These are phyloP conservation scores for Pseudozyma sp. DNA, from an alignment of 1,284 basidiomycete species.

Conservation along the genomic window DNA sequence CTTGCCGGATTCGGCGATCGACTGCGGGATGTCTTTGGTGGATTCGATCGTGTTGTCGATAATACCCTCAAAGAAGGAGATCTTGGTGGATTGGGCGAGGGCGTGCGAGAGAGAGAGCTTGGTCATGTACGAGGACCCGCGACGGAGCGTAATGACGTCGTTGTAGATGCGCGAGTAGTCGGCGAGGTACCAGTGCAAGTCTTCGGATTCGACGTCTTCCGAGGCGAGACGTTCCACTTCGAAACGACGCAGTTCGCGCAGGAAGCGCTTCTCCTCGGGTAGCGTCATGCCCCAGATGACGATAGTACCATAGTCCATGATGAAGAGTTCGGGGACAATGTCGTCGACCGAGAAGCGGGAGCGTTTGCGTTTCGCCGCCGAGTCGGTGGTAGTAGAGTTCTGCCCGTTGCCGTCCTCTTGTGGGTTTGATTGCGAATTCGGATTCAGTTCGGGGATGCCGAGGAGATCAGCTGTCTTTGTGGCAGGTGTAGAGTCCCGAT, in stretches of 20 bases:
- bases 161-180: slow-evolving; percentile 93
- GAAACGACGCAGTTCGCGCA: slow-evolving; percentile 85
- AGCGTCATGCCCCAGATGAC: slow-evolving; percentile 98
- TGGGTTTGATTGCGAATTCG: slow-evolving; percentile 9
- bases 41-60: slow-evolving; percentile 94
- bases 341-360: slow-evolving; percentile 53
- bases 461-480: slow-evolving; percentile 62
- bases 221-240: slow-evolving; percentile 82
- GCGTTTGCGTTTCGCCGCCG: slow-evolving; percentile 27
- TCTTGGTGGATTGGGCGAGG: slow-evolving; percentile 94
- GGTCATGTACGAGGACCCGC: slow-evolving; percentile 96
- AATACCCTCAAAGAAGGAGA: slow-evolving; percentile 79
- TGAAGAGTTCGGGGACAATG: slow-evolving; percentile 72
- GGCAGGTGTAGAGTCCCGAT: background rate
- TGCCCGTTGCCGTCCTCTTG: slow-evolving; percentile 25
- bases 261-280: slow-evolving; percentile 86
- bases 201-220: slow-evolving; percentile 82
- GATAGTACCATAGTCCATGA: slow-evolving; percentile 92
- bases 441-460: slow-evolving; percentile 61
- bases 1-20: slow-evolving; percentile 92
- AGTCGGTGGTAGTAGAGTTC: background rate
- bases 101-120: slow-evolving; percentile 95
- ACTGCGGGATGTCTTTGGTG: slow-evolving; percentile 94
- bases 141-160: slow-evolving; percentile 94
- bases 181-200: slow-evolving; percentile 95